Base-by-base conservation (phyloP, 2,329 filamentous ascomycete genomes). In the Drechslerella coelobrocha region DNA sequence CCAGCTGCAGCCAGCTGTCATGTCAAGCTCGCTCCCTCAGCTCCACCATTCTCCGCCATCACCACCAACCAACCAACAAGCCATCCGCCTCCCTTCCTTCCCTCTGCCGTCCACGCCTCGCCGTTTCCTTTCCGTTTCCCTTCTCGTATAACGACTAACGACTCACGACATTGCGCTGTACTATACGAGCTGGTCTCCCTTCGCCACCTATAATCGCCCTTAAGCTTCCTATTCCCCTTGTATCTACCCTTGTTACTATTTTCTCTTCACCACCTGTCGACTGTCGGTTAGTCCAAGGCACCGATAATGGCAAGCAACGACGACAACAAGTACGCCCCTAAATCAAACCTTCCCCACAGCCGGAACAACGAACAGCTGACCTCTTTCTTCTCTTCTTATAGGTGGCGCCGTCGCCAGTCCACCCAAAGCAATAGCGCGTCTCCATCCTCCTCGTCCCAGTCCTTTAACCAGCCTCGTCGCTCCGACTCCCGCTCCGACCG, bases 341-440 rank as follows among this genome's bases (percentile, higher is more conserved):
- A n/a, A 23, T 39, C 54, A n/a, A 29, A 10, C 43, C 26, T 48
- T 17, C 1, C 21, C 39, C 19, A 37, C 43, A 12, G 17, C 8
- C 9, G 4, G 23, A 24, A 34, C 34, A n/a, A 23, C n/a, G 12
- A 21, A 14, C 21, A 7, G 50, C 29, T 53, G 17, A 53, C 29
- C 9, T 19, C n/a, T 23, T 14, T 14, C n/a, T 6, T 10, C 37
- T 37, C 3, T 61, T 50, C 12, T 52, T 24, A 17, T 29, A 71
- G 66, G 29, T 71, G 66, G 66, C 66, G 66, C 23, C 66, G 66
- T 34, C 66, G 66, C 52, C 66, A 71, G 43, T 71, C 66, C 52
- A 24, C 57, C n/a, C 66, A 71, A 37, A 45, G 55, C 39, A 63
- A 63, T 17, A 61, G 51, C 59, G 57, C 66, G 14, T 71, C 66